Base-by-base conservation (phyloP, 257 asterid species). In the Capsicum rhomboideum region DNA sequence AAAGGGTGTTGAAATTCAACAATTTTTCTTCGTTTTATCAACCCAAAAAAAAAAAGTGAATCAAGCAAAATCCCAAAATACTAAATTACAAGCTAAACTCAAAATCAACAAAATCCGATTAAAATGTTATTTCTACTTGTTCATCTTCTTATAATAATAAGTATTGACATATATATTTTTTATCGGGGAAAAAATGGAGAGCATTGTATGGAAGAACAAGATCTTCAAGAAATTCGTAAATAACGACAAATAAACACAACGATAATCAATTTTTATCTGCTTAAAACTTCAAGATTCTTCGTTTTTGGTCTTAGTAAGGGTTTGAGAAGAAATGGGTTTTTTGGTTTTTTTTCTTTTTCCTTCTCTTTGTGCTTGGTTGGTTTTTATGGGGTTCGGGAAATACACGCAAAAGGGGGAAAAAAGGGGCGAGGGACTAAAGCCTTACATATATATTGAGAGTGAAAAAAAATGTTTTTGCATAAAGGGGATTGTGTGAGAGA, bases 151-250 rank as follows among this genome's bases (percentile, higher is more conserved):
- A 34, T 34, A 5, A 5, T 13, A 34, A 31, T 58, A 6, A 44
- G 58, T 83, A 8, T 61, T 34, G 11, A 18, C 26, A 34, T 64
- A 53, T 66, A 7, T 53, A 50, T 26, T 52, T 50, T 21, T 74
- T 80, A 85, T 77, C 85, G 85, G 44, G 79, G 79, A 87, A 63
- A 77, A 53, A 87, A 82, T 85, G 85, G 84, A 84, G 84, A 84
- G 28, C 83, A 83, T 86, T 86, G 68, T 69, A 69, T 34, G 74
- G 49, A 49, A 28, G 81, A 59, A 50, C 82, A 85, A 72, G 71
- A 79, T 59, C 68, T 34, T 82, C 82, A 49, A 68, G n/a, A 66
- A 8, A 54, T 14, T 26, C 68, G 10, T 23, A 49, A 68, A 49
- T 2, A 46, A 20, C 31, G 21, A 26, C 23, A 37, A 20, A 50